These are phyloP conservation scores for Helianthus tuberosus DNA, from an alignment of 129 eudicot species.

Conservation along the genomic window DNA sequence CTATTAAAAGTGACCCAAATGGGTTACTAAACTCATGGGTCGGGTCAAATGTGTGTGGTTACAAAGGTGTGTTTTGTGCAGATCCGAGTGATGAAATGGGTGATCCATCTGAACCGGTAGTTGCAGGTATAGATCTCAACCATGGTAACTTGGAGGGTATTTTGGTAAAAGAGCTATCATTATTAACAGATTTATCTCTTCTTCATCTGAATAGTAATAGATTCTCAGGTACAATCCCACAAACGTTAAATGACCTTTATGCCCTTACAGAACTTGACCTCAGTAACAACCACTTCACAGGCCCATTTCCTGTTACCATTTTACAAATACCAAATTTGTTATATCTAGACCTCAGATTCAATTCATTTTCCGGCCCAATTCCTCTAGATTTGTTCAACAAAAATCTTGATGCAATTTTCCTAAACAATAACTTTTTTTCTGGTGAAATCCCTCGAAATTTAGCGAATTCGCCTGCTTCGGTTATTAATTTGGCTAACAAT, in stretches of 20 bases:
- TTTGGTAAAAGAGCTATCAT: constrained; percentile 67
- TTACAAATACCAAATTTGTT: constrained; percentile 65
- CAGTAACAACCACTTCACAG: constrained; percentile 80
- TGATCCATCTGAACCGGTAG: constrained; percentile 46
- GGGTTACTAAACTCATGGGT: constrained; percentile 69
- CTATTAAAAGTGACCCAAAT: constrained; percentile 74
- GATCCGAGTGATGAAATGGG: constrained; percentile 50
- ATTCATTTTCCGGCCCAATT: constrained; percentile 65
- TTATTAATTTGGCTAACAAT: constrained; percentile 82
- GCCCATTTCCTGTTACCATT: constrained; percentile 57
- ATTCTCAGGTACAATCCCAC: constrained; percentile 73
- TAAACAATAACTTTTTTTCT: constrained; percentile 67
- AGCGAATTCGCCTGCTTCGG: constrained; percentile 92
- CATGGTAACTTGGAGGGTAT: constrained; percentile 75
- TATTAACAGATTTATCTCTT: constrained; percentile 62
- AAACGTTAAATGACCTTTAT: constrained; percentile 45
- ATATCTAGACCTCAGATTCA: constrained; percentile 85
- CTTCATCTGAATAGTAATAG: constrained; percentile 86
- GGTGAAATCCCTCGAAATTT: constrained; percentile 74
- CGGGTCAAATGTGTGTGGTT: constrained; percentile 87
- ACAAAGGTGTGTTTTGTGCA: constrained; percentile 81
- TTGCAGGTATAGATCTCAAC: constrained; percentile 93
- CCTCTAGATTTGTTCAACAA: constrained; percentile 73
- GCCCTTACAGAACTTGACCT: constrained; percentile 87
- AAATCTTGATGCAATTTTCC: constrained; percentile 81